A percentile compares a stretch with the other conserved stretches of the same genome.
Conservation (phyloP, 1,284 basidiomycete genomes). For the Cutaneotrichosporon spelunceum region DNA sequence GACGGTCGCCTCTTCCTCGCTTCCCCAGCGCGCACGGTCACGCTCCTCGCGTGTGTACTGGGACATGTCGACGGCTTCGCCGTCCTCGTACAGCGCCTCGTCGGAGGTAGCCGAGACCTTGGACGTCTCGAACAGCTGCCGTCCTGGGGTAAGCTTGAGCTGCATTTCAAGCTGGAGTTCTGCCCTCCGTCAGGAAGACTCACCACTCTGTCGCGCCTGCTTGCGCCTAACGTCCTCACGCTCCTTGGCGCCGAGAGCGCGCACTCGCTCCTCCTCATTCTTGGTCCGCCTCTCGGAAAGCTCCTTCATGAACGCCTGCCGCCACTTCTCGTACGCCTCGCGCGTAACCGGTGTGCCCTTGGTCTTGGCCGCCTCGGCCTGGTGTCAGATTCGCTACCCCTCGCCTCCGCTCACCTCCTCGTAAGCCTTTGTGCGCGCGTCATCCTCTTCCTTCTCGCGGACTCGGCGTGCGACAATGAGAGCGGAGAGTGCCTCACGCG, state of each 20-base stretch:
- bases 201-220: constrained; percentile 67
- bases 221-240: constrained; percentile 78
- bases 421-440: constrained; percentile 65
- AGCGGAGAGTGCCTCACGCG: constrained; percentile 71
- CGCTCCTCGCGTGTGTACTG: constrained; percentile 71
- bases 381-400: constrained; percentile 12
- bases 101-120: constrained; percentile 66
- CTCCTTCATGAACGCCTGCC: constrained; percentile 70
- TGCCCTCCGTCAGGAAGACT: too few species aligned
- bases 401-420: constrained; percentile 61
- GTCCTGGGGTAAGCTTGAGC: constrained; percentile 57
- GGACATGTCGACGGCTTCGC: constrained; percentile 77
- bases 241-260: constrained; percentile 73
- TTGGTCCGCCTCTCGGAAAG: constrained; percentile 59
- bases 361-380: constrained; percentile 85
- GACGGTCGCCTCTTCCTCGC: constrained; percentile 55
- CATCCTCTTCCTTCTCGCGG: constrained; percentile 61
- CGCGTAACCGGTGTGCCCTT: constrained; percentile 84
- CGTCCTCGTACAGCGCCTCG: constrained; percentile 72
- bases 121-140: constrained; percentile 82
- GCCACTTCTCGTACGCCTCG: constrained; percentile 79
- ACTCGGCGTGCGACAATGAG: constrained; percentile 64
- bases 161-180: too few species aligned
- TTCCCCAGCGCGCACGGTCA: constrained; percentile 62
- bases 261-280: constrained; percentile 79